These are phyloP conservation scores for Neofusicoccum umdonicola DNA, from an alignment of 2,329 filamentous ascomycete species.

Conservation along the genomic window DNA sequence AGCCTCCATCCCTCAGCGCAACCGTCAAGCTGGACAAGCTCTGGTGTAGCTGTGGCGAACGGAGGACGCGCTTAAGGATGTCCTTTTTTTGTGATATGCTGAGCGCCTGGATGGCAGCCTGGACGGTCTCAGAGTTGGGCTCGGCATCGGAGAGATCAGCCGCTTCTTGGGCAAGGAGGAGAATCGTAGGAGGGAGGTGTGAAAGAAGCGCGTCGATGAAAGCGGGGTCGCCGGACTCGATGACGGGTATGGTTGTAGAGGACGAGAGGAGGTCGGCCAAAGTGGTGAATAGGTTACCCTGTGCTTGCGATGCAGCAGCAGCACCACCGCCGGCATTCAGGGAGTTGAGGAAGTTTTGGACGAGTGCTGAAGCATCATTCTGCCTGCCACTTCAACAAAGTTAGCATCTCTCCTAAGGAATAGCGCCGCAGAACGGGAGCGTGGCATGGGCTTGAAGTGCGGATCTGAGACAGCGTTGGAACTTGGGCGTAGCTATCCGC, in stretches of 20 bases:
- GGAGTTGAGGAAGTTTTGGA: conserved; percentile 86
- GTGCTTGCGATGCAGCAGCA: conserved; percentile 35
- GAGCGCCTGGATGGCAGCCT: conserved; percentile 72
- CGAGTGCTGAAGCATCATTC: conserved; percentile 70
- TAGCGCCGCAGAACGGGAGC: not conserved
- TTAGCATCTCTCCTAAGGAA: conserved; percentile 3
- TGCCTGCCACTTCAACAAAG: not conserved
- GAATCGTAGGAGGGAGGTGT: conserved; percentile 74
- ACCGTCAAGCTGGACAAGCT: conserved; percentile 81
- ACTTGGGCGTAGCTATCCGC: not conserved
- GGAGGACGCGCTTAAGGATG: conserved; percentile 76
- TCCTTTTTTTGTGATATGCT: conserved; percentile 73
- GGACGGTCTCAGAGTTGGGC: conserved; percentile 64
- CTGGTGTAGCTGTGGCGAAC: conserved; percentile 88
- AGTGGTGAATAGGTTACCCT: conserved; percentile 69
- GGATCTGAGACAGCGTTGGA: not conserved
- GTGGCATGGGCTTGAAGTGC: conserved; percentile 11
- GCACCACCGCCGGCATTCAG: conserved; percentile 59
- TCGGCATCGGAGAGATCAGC: conserved; percentile 62
- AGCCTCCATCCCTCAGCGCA: conserved; percentile 82
- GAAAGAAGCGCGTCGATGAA: conserved; percentile 72
- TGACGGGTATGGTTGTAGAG: conserved; percentile 71
- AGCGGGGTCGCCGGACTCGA: conserved; percentile 63
- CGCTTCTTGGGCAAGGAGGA: conserved; percentile 71
- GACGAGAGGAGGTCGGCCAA: conserved; percentile 82